phyloP scores from a whole-genome alignment of 768 basidiomycete genomes.

The Russula foetens region DNA sequence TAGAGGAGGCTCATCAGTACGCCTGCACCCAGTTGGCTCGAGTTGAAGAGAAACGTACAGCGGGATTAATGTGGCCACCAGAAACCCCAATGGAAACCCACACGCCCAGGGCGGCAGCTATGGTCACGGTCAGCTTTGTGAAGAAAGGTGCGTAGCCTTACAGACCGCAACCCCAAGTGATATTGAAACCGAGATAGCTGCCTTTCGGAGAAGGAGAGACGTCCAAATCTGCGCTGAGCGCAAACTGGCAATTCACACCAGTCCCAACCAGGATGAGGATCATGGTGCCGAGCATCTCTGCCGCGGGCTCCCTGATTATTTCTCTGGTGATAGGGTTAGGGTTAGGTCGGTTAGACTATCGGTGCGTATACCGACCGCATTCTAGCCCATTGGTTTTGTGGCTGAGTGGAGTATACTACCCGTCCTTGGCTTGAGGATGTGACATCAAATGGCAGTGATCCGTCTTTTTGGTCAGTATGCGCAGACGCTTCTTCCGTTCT shows the following conservation, averaged over 20 bases:
- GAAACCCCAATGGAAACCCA: constrained; percentile 62
- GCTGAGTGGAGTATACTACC: no score
- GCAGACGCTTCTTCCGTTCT: no score
- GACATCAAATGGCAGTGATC: no score
- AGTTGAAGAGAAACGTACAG: constrained; percentile 15
- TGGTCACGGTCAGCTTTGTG: not conserved
- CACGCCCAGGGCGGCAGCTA: constrained; percentile 54
- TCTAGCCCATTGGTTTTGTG: no score
- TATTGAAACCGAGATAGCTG: constrained; percentile 21
- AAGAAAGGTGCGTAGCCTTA: not conserved
- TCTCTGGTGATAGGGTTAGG: not conserved
- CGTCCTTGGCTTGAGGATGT: no score
- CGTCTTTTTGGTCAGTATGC: no score
- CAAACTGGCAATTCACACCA: constrained; percentile 24
- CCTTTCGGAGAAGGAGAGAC: constrained; percentile 21
- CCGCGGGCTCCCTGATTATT: constrained; percentile 21
- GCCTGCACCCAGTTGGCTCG: not conserved
- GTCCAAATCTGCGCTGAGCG: constrained; percentile 15
- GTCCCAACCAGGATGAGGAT: constrained; percentile 22
- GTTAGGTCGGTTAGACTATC: no score
- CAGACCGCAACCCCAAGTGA: constrained; percentile 21
- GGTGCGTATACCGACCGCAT: no score
- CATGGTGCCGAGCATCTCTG: constrained; percentile 25
- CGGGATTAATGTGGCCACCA: constrained; percentile 51
- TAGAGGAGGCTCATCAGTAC: not conserved